Base-by-base conservation (phyloP, 805 yeast species). In the Schwanniomyces vanrijiae region DNA sequence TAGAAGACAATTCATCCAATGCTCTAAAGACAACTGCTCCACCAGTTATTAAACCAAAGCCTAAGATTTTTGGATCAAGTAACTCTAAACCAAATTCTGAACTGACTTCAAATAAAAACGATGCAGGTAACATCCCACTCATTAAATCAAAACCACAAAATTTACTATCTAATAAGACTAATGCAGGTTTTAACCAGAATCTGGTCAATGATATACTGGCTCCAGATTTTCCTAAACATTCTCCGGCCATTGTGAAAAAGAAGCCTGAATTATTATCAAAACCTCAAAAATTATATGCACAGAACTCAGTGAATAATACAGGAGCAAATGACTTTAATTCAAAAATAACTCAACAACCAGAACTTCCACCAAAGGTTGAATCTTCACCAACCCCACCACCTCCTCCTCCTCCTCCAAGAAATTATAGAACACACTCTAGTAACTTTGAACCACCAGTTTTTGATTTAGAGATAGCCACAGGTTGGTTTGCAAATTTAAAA, bases 401-500 rank as follows among this genome's bases (percentile, higher is more conserved):
- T 9, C 61, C 65, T 2, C 67, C 71, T 2, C 65, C 72, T 25
- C 65, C 65, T 4, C 47, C 67, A 3, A 59, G 69, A 41, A 59
- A 59, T 31, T 58, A 62, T 42, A 38, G 35, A 21, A 48, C 37
- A 37, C 37, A 53, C 3, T 45, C 45, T 18, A 52, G 56, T 18
- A 57, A 56, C 1, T 48, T 45, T 3, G 16, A 50, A 1, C 69
- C 66, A 1, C 78, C 80, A 0, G 56, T 59, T 0, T 38, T 77
- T 2, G 73, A 80, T 51, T 53, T 79, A 28, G 76, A 79, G 40
- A 59, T 80, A 3, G 44, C 57, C 0, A 55, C 73, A 0, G 75
- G 76, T 1, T 81, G 84, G 84, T 80, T 68, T 59, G 66, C 74
- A 0, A 56, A 64, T 11, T 55, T 60, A 7, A 50, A 60, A 4